phyloP scores from a whole-genome alignment of 73 alveolate species.

The Symbiodinium pilosum region DNA sequence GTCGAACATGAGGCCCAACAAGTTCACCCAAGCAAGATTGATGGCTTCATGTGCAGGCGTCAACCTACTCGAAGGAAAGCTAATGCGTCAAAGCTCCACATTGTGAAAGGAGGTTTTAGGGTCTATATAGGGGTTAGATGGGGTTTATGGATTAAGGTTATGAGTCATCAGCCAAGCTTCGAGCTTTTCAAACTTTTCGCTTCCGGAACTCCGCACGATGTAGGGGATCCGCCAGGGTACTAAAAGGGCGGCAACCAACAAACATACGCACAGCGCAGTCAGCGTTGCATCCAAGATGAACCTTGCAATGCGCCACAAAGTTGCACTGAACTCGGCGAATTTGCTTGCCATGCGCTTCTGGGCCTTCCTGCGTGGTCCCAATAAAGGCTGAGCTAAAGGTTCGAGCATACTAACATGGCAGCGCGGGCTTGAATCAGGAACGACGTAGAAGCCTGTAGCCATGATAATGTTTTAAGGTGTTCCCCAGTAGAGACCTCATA shows the following conservation, averaged over 20 bases:
- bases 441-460: too few relatives aligned
- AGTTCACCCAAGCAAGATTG: too few relatives aligned
- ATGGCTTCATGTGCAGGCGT: too few relatives aligned
- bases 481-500: too few relatives aligned
- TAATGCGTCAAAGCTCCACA: too few relatives aligned
- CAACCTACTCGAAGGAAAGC: too few relatives aligned
- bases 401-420: neutral
- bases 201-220: neutral
- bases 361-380: neutral
- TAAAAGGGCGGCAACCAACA: neutral
- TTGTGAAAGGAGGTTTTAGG: too few relatives aligned
- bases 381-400: neutral
- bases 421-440: too few relatives aligned
- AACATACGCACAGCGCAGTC: neutral
- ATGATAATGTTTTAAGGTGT: too few relatives aligned
- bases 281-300: neutral
- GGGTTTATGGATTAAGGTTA: too few relatives aligned
- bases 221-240: constrained; percentile 50
- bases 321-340: constrained; percentile 22
- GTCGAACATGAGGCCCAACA: too few relatives aligned
- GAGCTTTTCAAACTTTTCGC: neutral
- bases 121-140: too few relatives aligned
- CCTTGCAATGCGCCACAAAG: constrained; percentile 2
- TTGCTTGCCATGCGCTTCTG: neutral
- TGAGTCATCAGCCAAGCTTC: neutral